These are phyloP conservation scores for Fusarium sp. DNA, from an alignment of 2,329 filamentous ascomycete genomes.

Conservation along the genomic window DNA sequence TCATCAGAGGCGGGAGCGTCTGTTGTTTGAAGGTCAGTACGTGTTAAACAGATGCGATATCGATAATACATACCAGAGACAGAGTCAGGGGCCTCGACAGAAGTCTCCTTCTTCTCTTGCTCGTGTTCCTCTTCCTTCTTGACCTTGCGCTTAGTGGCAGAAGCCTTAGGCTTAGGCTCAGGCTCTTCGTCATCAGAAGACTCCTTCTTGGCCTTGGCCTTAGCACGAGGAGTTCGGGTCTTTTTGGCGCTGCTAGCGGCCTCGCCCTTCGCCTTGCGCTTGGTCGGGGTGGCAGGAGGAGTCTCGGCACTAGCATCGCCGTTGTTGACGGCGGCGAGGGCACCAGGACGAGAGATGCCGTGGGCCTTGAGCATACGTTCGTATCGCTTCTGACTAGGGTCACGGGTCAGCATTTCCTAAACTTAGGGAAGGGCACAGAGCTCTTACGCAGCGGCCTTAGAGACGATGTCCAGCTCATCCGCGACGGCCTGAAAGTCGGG, in stretches of 20 bases:
- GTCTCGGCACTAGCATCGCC: conserved; percentile 3
- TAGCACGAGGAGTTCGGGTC: conserved; percentile 36
- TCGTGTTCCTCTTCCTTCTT: conserved; percentile 43
- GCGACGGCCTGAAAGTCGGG: conserved; percentile 75
- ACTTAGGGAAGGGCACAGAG: background rate
- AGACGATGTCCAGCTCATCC: conserved; percentile 69
- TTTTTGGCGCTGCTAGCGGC: conserved; percentile 43
- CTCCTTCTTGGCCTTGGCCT: conserved; percentile 43
- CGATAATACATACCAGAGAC: conserved; percentile 33
- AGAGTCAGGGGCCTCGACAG: conserved; percentile 16
- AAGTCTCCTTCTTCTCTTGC: conserved; percentile 31
- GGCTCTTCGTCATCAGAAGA: conserved; percentile 37
- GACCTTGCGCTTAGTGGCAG: conserved; percentile 16
- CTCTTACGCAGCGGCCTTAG: conserved; percentile 76
- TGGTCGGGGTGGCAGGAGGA: conserved; percentile 40
- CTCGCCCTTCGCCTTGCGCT: conserved; percentile 47
- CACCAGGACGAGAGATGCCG: conserved; percentile 54
- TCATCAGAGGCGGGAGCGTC: conserved; percentile 34
- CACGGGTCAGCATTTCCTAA: background rate
- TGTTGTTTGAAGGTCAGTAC: conserved; percentile 6
- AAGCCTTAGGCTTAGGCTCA: conserved; percentile 33
- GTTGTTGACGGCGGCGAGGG: background rate
- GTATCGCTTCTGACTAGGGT: conserved; percentile 71
- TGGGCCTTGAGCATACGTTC: conserved; percentile 72
- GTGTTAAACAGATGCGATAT: background rate